Percentiles rank a stretch among this genome's conserved stretches.
phyloP scores from a whole-genome alignment of 805 yeast species.

The Yarrowia keelungensis region DNA sequence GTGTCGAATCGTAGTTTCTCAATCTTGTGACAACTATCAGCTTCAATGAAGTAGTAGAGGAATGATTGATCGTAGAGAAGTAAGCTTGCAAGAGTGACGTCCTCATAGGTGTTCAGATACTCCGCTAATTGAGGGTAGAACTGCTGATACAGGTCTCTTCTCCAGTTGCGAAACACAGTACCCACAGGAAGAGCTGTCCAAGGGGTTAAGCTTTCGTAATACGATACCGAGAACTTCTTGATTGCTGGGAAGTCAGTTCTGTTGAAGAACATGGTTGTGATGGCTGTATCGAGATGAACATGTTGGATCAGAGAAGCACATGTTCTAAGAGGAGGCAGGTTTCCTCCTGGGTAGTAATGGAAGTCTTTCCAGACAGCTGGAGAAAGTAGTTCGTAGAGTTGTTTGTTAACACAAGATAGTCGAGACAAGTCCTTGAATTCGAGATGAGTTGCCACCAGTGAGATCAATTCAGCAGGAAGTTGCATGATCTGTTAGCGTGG shows the following conservation, averaged over 20 bases:
- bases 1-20: constrained; percentile 18
- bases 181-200: constrained; percentile 22
- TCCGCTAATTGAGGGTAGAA: constrained; percentile 21
- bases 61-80: constrained; percentile 19
- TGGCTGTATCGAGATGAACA: constrained; percentile 13
- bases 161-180: constrained; percentile 20
- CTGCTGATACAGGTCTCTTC: constrained; percentile 21
- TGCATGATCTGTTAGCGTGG: not conserved
- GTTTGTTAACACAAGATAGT: constrained; percentile 13
- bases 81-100: constrained; percentile 2
- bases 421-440: constrained; percentile 20
- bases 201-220: constrained; percentile 13
- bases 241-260: constrained; percentile 1
- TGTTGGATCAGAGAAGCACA: constrained; percentile 23
- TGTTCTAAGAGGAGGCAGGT: not conserved
- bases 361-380: constrained; percentile 19
- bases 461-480: constrained; percentile 12
- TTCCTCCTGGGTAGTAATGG: constrained; percentile 6
- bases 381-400: constrained; percentile 4
- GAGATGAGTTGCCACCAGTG: constrained; percentile 11
- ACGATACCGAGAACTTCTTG: constrained; percentile 13
- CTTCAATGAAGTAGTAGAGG: constrained; percentile 27
- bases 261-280: constrained; percentile 26
- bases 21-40: constrained; percentile 18
- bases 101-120: not conserved